phyloP scores from a whole-genome alignment of 345 rosid species.

The Raphanus raphanistrum region DNA sequence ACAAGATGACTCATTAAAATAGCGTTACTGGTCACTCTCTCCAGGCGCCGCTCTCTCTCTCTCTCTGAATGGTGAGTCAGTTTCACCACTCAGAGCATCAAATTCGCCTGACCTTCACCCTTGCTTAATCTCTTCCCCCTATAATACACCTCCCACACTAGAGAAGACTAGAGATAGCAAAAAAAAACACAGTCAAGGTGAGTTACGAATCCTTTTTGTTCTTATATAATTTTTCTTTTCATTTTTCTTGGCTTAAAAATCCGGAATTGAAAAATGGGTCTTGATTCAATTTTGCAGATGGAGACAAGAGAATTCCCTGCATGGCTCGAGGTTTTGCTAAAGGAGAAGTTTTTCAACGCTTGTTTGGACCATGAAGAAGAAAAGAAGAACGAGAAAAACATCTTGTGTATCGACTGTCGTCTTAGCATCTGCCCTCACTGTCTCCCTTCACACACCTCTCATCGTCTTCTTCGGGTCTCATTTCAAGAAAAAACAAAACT shows the following conservation, averaged over 20 bases:
- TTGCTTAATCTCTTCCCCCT: slow-evolving; percentile 21
- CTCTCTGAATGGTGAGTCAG: slow-evolving; percentile 42
- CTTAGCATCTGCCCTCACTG: slow-evolving; percentile 82
- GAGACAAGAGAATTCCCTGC: slow-evolving; percentile 30
- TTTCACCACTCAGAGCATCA: slow-evolving; percentile 34
- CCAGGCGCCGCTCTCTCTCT: slow-evolving; percentile 66
- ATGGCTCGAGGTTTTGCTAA: slow-evolving; percentile 55
- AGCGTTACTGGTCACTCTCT: slow-evolving; percentile 37
- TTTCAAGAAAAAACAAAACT: not conserved
- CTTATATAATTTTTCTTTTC: not conserved
- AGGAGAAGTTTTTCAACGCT: slow-evolving; percentile 83
- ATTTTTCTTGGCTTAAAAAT: not conserved
- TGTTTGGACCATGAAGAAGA: slow-evolving; percentile 61
- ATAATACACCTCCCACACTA: not conserved
- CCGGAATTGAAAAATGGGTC: slow-evolving; percentile 25
- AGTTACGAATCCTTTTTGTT: slow-evolving; percentile 5
- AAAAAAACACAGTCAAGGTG: slow-evolving; percentile 39
- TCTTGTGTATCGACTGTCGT: slow-evolving; percentile 78
- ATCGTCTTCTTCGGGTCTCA: slow-evolving; percentile 72
- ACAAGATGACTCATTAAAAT: slow-evolving; percentile 4
- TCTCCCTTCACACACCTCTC: slow-evolving; percentile 60
- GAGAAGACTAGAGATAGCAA: not conserved
- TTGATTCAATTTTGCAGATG: slow-evolving; percentile 18
- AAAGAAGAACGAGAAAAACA: slow-evolving; percentile 84
- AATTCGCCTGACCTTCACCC: slow-evolving; percentile 28